Base-by-base conservation (phyloP, 805 yeast genomes). In the Cyberlindnera euphorbiiphila region DNA sequence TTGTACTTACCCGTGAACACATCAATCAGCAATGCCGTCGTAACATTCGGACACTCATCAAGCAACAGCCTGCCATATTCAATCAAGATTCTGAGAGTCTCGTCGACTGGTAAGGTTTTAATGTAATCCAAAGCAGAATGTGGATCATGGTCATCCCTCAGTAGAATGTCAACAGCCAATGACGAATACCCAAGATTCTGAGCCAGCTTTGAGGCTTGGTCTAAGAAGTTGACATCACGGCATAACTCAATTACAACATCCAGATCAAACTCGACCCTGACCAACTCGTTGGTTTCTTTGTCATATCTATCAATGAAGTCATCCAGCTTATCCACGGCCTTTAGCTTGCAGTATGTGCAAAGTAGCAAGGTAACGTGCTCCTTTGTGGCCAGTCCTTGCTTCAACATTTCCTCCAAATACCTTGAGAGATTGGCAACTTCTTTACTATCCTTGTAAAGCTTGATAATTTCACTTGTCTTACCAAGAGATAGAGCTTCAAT, bases 1-100 rank as follows among this genome's bases (percentile, higher is more conserved):
- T 61, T 65, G 56, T 81, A 91, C 37, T 75, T 78, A 0, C 97
- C 97, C 0, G 98, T 91, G 56, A 91, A 93, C 0, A 91, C 83
- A 20, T 84, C 82, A 34, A 93, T 88, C 40, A 91, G 65, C 25
- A 93, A 61, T 21, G 81, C 81, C 2, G 96, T 88, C 0, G 95
- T 83, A 39, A 82, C 87, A 40, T 83, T 73, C 0, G 98, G 97
- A 25, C 76, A 62, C 31, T 68, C 56, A 25, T 83, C 84, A 32
- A 91, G 65, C 20, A 91, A 61, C 1, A 62, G 52, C 42, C 85
- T 78, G 4, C 91, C 80, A 51, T 74, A 77, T 20, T 79, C 78
- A 7, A 79, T 72, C 34, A 89, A 62, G 8, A 85, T 78, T 27
- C 91, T 64, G 20, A 89, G 61, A 4, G 87, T 74, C 35, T 89